Conservation (phyloP, 2,329 filamentous ascomycete genomes). For the Ceratocystis papillata region DNA sequence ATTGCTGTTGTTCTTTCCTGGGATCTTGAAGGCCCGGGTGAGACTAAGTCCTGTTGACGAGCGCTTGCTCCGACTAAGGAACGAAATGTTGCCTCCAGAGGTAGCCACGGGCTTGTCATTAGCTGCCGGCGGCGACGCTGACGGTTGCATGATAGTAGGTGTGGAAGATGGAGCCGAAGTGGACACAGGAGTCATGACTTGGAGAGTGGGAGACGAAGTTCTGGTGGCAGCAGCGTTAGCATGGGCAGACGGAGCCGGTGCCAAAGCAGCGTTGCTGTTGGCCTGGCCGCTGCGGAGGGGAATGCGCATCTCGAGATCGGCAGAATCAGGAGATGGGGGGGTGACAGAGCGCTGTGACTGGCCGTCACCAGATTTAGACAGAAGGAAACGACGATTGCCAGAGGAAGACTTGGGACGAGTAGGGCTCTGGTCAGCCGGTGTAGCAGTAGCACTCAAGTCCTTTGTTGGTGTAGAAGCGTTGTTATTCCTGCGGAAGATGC, state of each 20-base stretch:
- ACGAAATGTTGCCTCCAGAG: slow-evolving; percentile 8
- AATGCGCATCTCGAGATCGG: slow-evolving; percentile 35
- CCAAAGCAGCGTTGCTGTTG: slow-evolving; percentile 29
- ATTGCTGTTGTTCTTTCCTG: slow-evolving; percentile 36
- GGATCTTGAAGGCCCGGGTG: slow-evolving; percentile 30
- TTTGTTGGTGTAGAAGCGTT: slow-evolving; percentile 8
- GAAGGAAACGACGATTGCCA: slow-evolving; percentile 37
- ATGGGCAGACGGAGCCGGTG: neutral
- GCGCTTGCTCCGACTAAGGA: slow-evolving; percentile 34
- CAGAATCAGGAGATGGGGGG: slow-evolving; percentile 41
- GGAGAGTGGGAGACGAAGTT: neutral
- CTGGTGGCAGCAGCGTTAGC: neutral
- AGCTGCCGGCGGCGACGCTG: slow-evolving; percentile 22
- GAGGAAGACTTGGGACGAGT: slow-evolving; percentile 12
- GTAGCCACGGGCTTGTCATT: neutral
- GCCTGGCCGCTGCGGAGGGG: slow-evolving; percentile 25
- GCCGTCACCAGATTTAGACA: slow-evolving; percentile 36
- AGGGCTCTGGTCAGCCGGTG: neutral
- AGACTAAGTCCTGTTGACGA: slow-evolving; percentile 42
- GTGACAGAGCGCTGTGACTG: slow-evolving; percentile 39
- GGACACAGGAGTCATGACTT: slow-evolving; percentile 34
- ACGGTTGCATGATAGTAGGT: neutral
- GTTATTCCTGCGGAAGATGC: neutral
- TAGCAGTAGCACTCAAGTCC: neutral
- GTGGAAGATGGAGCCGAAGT: slow-evolving; percentile 1